A percentile compares a stretch with the other conserved stretches of the same genome.
These are phyloP conservation scores for Arabidopsis hybrid DNA, from an alignment of 441 rosid species.

Conservation along the genomic window DNA sequence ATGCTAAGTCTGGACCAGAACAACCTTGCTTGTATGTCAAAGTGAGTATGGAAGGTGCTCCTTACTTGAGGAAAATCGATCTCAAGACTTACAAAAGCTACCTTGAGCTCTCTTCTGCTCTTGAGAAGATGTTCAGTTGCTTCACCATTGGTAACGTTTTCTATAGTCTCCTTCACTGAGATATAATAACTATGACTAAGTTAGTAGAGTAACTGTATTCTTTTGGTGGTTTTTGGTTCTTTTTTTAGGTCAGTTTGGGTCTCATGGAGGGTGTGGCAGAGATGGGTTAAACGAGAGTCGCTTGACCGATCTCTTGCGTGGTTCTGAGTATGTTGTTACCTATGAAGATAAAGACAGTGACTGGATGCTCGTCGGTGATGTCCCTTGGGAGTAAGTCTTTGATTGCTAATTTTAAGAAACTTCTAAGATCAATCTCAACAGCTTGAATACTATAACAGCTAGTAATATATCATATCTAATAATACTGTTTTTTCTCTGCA, in stretches of 20 bases:
- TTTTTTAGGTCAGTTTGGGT: slow-evolving; percentile 62
- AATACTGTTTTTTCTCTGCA: slow-evolving; percentile 41
- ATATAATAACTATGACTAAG: background rate
- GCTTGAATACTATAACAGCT: slow-evolving; percentile 8
- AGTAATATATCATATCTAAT: background rate
- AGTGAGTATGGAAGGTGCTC: slow-evolving; percentile 89
- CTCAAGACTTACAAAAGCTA: slow-evolving; percentile 71
- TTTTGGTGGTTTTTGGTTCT: slow-evolving; percentile 20
- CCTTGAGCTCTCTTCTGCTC: slow-evolving; percentile 65
- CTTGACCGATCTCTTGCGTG: slow-evolving; percentile 68
- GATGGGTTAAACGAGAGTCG: slow-evolving; percentile 66
- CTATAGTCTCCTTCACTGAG: background rate
- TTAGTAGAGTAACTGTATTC: slow-evolving; percentile 3
- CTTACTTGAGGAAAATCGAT: slow-evolving; percentile 79
- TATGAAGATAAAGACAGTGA: slow-evolving; percentile 89
- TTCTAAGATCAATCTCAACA: slow-evolving; percentile 11
- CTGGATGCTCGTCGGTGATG: slow-evolving; percentile 94
- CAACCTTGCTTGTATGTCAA: slow-evolving; percentile 64
- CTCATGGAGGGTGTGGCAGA: slow-evolving; percentile 56
- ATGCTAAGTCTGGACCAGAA: slow-evolving; percentile 51
- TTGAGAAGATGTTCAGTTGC: slow-evolving; percentile 79
- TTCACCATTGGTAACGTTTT: slow-evolving; percentile 65
- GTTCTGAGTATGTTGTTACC: slow-evolving; percentile 82
- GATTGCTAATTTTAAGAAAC: slow-evolving; percentile 8
- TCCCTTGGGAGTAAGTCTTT: slow-evolving; percentile 88